Evolutionary conservation across 352 stramenopile genomes (phyloP).

Genomic region (Phytophthora uliginosa): DNA sequence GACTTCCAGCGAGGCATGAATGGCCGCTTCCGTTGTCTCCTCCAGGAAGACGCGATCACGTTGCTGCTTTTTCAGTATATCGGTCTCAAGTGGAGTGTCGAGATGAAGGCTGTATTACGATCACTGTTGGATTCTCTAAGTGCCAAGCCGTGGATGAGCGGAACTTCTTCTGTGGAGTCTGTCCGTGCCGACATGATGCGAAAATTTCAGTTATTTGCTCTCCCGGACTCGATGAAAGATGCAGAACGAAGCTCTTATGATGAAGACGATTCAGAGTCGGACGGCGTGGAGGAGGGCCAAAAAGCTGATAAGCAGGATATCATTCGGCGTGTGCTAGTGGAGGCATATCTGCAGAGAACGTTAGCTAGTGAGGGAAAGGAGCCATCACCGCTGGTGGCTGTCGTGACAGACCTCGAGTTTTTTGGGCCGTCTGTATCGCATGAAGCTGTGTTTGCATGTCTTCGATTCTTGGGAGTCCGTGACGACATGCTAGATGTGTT

Average conservation of each 20-base stretch:
- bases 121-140: constrained; percentile 40
- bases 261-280: constrained; percentile 17
- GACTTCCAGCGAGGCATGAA: constrained; percentile 58
- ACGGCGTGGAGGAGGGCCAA: constrained; percentile 11
- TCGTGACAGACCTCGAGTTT: constrained; percentile 64
- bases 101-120: constrained; percentile 35
- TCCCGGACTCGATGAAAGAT: constrained; percentile 28
- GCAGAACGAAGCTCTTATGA: constrained; percentile 26
- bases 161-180: constrained; percentile 21
- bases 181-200: constrained; percentile 26
- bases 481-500: constrained; percentile 46
- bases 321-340: constrained; percentile 48
- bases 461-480: constrained; percentile 50
- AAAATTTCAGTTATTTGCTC: constrained; percentile 37
- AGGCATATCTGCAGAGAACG: constrained; percentile 40
- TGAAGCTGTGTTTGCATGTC: constrained; percentile 48
- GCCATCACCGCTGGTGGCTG: constrained; percentile 35
- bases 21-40: constrained; percentile 49
- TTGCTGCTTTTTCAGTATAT: constrained; percentile 61
- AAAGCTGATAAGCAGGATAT: constrained; percentile 51
- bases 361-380: constrained; percentile 13
- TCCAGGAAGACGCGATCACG: constrained; percentile 59
- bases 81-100: constrained; percentile 41
- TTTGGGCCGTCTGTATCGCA: constrained; percentile 54
- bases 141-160: neutral